These are phyloP conservation scores for Aspergillus ochraceus DNA, from an alignment of 2,329 filamentous ascomycete species.

Conservation along the genomic window DNA sequence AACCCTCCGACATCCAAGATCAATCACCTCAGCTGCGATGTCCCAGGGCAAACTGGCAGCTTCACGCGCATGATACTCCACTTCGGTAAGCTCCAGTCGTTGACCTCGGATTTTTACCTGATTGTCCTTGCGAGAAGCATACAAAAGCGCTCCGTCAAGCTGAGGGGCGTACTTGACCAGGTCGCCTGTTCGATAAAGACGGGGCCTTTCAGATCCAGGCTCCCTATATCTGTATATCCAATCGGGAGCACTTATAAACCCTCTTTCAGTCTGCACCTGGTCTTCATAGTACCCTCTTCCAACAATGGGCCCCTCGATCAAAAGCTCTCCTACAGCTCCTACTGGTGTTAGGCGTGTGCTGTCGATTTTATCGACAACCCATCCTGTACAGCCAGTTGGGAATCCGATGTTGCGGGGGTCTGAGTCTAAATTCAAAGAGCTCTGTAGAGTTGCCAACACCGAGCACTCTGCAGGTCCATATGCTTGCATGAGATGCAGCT, in stretches of 20 bases:
- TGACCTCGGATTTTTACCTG: constrained; percentile 9
- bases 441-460: neutral
- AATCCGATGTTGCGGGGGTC: constrained; percentile 14
- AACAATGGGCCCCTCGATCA: neutral
- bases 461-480: neutral
- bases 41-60: no score
- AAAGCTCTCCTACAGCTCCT: neutral
- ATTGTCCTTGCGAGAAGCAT: neutral
- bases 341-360: neutral
- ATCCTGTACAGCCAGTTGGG: constrained; percentile 11
- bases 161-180: neutral
- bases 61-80: neutral
- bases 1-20: no score
- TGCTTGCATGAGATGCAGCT: neutral
- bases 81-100: constrained; percentile 1
- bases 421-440: neutral
- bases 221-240: no score
- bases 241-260: no score
- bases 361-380: constrained; percentile 22
- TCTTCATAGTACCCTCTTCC: neutral
- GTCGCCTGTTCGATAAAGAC: neutral
- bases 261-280: no score
- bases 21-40: no score
- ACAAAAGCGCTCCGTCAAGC: neutral
- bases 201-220: no score